These are phyloP conservation scores for Malassezia arunalokei DNA, from an alignment of 1,284 basidiomycete species.

Conservation along the genomic window DNA sequence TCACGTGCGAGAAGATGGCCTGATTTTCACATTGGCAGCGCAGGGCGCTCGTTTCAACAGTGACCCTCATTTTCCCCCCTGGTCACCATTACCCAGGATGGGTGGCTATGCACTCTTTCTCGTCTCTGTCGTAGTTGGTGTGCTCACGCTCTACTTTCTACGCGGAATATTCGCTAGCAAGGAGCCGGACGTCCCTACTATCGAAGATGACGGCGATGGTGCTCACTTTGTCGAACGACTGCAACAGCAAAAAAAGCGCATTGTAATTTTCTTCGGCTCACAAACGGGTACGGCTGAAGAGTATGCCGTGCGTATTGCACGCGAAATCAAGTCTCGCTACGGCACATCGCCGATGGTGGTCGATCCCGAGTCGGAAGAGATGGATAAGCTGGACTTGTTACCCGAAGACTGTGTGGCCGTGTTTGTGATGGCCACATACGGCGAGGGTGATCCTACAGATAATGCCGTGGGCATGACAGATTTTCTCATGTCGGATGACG, in stretches of 20 bases:
- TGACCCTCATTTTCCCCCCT: background rate
- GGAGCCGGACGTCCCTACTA: background rate
- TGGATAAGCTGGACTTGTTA: slow-evolving; percentile 81
- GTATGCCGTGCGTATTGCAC: slow-evolving; percentile 43
- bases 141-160: slow-evolving; percentile 6
- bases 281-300: slow-evolving; percentile 46
- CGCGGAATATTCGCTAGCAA: slow-evolving; percentile 1
- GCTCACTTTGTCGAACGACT: slow-evolving; percentile 12
- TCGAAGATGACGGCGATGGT: background rate
- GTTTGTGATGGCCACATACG: slow-evolving; percentile 96
- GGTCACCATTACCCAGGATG: background rate
- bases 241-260: slow-evolving; percentile 34
- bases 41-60: no score
- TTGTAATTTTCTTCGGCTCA: slow-evolving; percentile 44
- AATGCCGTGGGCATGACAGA: slow-evolving; percentile 93
- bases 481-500: slow-evolving; percentile 70
- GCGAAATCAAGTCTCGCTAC: slow-evolving; percentile 44
- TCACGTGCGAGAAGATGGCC: no score
- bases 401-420: slow-evolving; percentile 74
- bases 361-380: slow-evolving; percentile 59
- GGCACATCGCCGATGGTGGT: slow-evolving; percentile 42
- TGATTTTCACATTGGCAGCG: no score
- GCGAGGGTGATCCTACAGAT: slow-evolving; percentile 96
- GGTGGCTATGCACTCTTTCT: slow-evolving; percentile 2
- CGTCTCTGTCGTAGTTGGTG: slow-evolving; percentile 2